A percentile compares a stretch with the other conserved stretches of the same genome.
phyloP scores from a whole-genome alignment of 306 rosid genomes.

The Medicago lupulina region DNA sequence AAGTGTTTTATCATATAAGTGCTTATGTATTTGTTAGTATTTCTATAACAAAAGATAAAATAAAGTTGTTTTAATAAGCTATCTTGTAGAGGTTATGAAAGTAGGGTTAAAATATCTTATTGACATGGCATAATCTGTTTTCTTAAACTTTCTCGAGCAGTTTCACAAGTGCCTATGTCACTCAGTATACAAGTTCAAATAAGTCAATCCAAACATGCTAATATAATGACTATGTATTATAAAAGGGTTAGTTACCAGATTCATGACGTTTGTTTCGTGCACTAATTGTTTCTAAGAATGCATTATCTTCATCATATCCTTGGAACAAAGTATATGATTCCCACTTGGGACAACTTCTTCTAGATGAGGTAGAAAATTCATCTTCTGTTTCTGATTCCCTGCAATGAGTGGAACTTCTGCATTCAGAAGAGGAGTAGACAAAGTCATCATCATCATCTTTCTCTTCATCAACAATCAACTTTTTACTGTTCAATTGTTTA shows the following conservation, averaged over 20 bases:
- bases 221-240: not conserved
- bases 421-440: slow-evolving; percentile 78
- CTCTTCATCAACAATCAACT: slow-evolving; percentile 48
- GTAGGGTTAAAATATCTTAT: not conserved
- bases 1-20: not conserved
- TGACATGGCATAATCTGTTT: not conserved
- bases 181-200: not conserved
- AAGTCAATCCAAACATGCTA: not conserved
- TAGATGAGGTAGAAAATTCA: slow-evolving; percentile 75
- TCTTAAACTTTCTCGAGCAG: not conserved
- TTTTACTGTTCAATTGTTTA: slow-evolving; percentile 52
- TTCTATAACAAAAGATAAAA: not conserved
- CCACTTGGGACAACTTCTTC: slow-evolving; percentile 92
- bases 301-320: slow-evolving; percentile 86
- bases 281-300: slow-evolving; percentile 70
- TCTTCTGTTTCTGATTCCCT: slow-evolving; percentile 76
- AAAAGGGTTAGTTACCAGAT: slow-evolving; percentile 52
- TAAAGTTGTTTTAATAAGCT: not conserved
- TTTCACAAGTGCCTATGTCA: not conserved
- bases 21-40: not conserved
- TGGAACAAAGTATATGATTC: slow-evolving; percentile 86
- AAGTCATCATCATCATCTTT: slow-evolving; percentile 58
- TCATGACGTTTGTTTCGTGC: slow-evolving; percentile 80
- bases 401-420: slow-evolving; percentile 75
- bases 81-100: not conserved